phyloP scores from a whole-genome alignment of 2,329 filamentous ascomycete species.

The Ceratocystis albifundus region DNA sequence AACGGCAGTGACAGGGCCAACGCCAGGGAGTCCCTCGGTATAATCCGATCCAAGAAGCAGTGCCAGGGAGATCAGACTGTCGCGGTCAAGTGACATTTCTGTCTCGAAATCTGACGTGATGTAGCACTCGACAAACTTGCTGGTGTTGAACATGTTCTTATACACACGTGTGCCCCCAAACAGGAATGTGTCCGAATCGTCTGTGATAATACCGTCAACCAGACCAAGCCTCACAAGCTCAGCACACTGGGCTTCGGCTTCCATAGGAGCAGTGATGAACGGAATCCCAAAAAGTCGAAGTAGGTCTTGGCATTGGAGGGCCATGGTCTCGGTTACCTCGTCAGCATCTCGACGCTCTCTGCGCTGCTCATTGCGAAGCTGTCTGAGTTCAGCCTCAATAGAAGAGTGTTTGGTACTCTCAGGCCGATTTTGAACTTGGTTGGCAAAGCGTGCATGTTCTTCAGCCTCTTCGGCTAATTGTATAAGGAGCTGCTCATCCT shows the following conservation, averaged over 20 bases:
- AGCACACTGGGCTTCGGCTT: slow-evolving; percentile 95
- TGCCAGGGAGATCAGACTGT: slow-evolving; percentile 77
- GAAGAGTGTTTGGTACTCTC: slow-evolving; percentile 58
- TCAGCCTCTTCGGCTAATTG: slow-evolving; percentile 84
- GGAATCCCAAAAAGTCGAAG: slow-evolving; percentile 84
- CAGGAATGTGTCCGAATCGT: slow-evolving; percentile 91
- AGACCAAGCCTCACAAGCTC: slow-evolving; percentile 75
- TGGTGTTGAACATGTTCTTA: slow-evolving; percentile 99
- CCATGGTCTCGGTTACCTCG: slow-evolving; percentile 93
- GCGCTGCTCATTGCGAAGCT: slow-evolving; percentile 85
- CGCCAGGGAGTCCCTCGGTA: slow-evolving; percentile 77
- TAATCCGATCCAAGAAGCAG: slow-evolving; percentile 91
- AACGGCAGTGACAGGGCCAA: slow-evolving; percentile 87
- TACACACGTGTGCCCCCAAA: slow-evolving; percentile 95
- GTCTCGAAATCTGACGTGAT: slow-evolving; percentile 71
- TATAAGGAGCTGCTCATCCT: slow-evolving; percentile 78
- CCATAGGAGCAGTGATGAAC: slow-evolving; percentile 96
- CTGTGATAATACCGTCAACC: slow-evolving; percentile 94
- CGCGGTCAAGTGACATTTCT: slow-evolving; percentile 76
- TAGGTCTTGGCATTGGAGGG: slow-evolving; percentile 85
- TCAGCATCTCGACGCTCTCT: slow-evolving; percentile 93
- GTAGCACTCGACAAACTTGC: slow-evolving; percentile 97
- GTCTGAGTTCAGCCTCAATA: slow-evolving; percentile 78
- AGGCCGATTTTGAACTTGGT: slow-evolving; percentile 67
- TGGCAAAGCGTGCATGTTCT: slow-evolving; percentile 87